Evolutionary conservation across 73 alveolate genomes (phyloP).

Genomic region (Paramecium caudatum): DNA sequence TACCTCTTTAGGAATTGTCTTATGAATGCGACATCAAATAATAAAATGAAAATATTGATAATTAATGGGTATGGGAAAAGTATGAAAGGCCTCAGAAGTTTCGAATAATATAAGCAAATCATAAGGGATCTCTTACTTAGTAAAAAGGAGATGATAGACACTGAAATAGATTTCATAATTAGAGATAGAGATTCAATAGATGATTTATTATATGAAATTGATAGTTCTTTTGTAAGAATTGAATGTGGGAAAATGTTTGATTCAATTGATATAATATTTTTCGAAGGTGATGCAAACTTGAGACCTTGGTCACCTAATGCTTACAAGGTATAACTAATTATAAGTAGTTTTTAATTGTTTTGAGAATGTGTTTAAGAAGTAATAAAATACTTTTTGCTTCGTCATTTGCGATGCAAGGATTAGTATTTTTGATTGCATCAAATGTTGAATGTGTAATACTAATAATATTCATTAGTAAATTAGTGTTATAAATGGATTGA

Average conservation of each 20-base stretch:
- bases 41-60: constrained; percentile 37
- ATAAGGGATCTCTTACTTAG: constrained; percentile 29
- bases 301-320: constrained; percentile 94
- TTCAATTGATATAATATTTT: constrained; percentile 89
- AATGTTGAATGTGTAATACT: constrained; percentile 68
- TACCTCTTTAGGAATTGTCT: constrained; percentile 50
- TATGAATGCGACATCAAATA: constrained; percentile 2
- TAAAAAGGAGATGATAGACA: constrained; percentile 71
- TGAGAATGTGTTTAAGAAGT: constrained; percentile 73
- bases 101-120: constrained; percentile 32
- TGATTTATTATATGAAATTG: constrained; percentile 85
- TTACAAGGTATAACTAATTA: constrained; percentile 57
- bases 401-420: constrained; percentile 71
- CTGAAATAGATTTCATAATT: constrained; percentile 72
- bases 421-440: constrained; percentile 72
- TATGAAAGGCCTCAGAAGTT: not conserved
- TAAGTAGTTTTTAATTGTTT: constrained; percentile 39
- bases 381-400: constrained; percentile 69
- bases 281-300: constrained; percentile 90
- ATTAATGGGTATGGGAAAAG: constrained; percentile 60
- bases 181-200: constrained; percentile 70
- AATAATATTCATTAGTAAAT: constrained; percentile 18
- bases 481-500: constrained; percentile 54
- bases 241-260: constrained; percentile 86
- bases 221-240: constrained; percentile 61